phyloP scores from a whole-genome alignment of 202 grass and related monocot genomes.

The Hordeum pubiflorum region DNA sequence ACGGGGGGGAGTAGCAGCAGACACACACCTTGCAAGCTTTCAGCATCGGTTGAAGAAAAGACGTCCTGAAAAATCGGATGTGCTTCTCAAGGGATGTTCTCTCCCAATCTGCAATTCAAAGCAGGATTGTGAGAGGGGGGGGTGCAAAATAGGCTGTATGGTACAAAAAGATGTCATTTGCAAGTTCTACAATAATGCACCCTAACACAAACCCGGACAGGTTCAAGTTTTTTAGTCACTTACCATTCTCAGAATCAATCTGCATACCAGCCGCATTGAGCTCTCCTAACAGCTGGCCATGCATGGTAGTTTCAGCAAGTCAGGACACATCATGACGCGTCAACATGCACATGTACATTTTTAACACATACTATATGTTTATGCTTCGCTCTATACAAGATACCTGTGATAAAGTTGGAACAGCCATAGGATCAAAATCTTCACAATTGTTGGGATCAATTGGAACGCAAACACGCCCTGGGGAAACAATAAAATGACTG shows the following conservation, averaged over 20 bases:
- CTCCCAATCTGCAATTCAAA: slow-evolving; percentile 50
- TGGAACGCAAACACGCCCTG: slow-evolving; percentile 82
- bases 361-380: background rate
- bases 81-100: slow-evolving; percentile 58
- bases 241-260: slow-evolving; percentile 53
- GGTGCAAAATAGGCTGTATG: background rate
- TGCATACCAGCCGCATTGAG: slow-evolving; percentile 52
- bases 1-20: background rate
- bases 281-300: slow-evolving; percentile 68
- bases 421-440: slow-evolving; percentile 72
- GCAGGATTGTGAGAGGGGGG: background rate
- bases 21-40: slow-evolving; percentile 81
- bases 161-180: background rate
- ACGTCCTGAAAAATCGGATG: slow-evolving; percentile 19
- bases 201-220: background rate
- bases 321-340: background rate
- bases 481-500: slow-evolving; percentile 7
- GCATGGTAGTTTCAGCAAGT: slow-evolving; percentile 10
- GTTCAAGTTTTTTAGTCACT: background rate
- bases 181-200: background rate
- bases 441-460: slow-evolving; percentile 77
- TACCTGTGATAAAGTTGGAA: slow-evolving; percentile 66
- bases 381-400: background rate
- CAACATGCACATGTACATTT: background rate
- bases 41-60: slow-evolving; percentile 58